Evolutionary conservation across 139 green algal genomes (phyloP), one percentile per base, ranked within the genome.

Genomic region (Klebsormidium nitens): DNA sequence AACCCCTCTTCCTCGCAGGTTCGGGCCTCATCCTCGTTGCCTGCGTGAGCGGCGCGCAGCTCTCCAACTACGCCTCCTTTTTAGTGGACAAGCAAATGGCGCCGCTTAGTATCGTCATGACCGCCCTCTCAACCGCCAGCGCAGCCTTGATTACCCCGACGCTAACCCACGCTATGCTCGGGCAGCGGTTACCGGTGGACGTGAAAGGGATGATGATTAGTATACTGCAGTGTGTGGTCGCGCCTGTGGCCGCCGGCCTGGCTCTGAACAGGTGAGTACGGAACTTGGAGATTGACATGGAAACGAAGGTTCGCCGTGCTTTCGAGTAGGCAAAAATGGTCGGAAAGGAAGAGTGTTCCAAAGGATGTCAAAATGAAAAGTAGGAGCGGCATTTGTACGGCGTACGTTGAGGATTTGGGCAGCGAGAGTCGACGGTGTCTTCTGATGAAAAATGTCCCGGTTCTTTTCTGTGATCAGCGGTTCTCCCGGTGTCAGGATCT

Each of bases 21-120:
- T 74, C 77, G 14, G 77, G 77, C 19, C 44, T 83, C 5, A 50
- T 83, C 2, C 35, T 83, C 48, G 64, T 70, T 39, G 50, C 71
- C 2, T 81, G 71, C 39, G 77, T 83, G 17, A 74, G 57, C n/a
- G 71, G 71, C 29, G 77, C 77, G 4, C 77, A 83, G 77, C 77
- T 83, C 2, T 73, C 71, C 36, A 77, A 72, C 71, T 83, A 83
- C 36, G 77, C 77, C 17, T 81, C 72, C 23, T 77, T 64, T 36
- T 47, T 83, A 32, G 42, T 69, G 2, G 39, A 76, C 32, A 55
- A 37, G 2, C 55, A 76, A 26, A 55, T 77, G 38, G 72, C 71
- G 17, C 64, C 76, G 8, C 64, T 83, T 11, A 69, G 48, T 38
- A 77, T 83, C 44, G 48, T 77, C 29, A 46, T 83, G 31, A 83